Evolutionary conservation across 257 asterid species (phyloP).

Genomic region (Solanum bukasovii): DNA sequence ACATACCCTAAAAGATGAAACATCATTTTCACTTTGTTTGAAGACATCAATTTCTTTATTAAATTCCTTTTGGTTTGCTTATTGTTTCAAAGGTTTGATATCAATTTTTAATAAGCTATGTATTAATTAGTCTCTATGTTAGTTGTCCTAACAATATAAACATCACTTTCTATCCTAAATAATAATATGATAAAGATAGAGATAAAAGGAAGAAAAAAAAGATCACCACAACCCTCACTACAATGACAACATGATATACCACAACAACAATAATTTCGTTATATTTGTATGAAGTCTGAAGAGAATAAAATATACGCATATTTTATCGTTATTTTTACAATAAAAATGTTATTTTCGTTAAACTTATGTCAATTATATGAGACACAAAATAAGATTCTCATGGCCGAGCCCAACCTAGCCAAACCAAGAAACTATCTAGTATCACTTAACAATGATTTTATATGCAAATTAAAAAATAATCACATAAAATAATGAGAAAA

Average conservation of each 20-base stretch:
- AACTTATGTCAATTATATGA: neutral
- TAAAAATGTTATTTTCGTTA: accelerated
- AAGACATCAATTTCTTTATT: neutral
- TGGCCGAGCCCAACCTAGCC: neutral
- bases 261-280: neutral
- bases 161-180: neutral
- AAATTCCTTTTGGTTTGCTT: neutral
- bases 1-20: neutral
- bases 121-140: neutral
- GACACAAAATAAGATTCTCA: neutral
- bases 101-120: neutral
- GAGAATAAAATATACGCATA: too few relatives aligned
- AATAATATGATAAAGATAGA: neutral
- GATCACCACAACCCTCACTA: neutral
- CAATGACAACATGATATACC: neutral
- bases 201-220: neutral
- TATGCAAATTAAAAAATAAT: neutral
- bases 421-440: neutral
- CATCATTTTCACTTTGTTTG: too few relatives aligned
- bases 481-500: neutral
- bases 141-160: neutral
- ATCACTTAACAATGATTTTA: neutral
- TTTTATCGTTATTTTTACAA: neutral
- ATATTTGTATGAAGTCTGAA: neutral
- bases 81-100: neutral